Evolutionary conservation across 1,139 yeast genomes (phyloP).

Genomic region (Scheffersomyces insectosa): DNA sequence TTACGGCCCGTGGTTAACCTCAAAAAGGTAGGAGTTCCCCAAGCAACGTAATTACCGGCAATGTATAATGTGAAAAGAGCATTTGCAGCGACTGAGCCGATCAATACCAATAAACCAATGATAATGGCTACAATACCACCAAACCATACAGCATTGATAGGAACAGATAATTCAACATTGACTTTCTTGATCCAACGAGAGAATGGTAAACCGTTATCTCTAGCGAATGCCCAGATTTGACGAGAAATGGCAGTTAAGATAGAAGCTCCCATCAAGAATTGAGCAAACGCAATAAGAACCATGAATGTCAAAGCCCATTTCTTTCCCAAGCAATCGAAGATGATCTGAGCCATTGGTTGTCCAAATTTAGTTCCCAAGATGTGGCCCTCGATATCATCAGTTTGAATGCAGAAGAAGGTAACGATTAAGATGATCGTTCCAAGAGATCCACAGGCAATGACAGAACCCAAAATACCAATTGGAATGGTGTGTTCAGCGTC

Average conservation of each 20-base stretch:
- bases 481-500: constrained; percentile 71
- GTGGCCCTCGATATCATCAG: constrained; percentile 42
- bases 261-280: constrained; percentile 67
- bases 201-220: constrained; percentile 53
- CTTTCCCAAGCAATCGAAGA: constrained; percentile 65
- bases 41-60: constrained; percentile 62
- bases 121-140: constrained; percentile 48
- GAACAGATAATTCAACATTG: constrained; percentile 52
- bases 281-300: constrained; percentile 60
- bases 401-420: constrained; percentile 54
- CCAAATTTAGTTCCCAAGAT: constrained; percentile 49
- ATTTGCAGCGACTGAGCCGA: constrained; percentile 59
- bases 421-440: constrained; percentile 62
- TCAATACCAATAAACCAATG: constrained; percentile 60
- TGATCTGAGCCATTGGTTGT: constrained; percentile 64
- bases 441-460: constrained; percentile 57
- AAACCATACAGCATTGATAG: constrained; percentile 60
- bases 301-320: constrained; percentile 69
- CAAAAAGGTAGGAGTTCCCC: constrained; percentile 58
- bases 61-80: constrained; percentile 61
- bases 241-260: constrained; percentile 52
- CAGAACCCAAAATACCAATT: constrained; percentile 58
- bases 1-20: constrained; percentile 47
- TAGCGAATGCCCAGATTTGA: constrained; percentile 54
- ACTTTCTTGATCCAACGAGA: constrained; percentile 52